Percentiles rank a stretch among this genome's conserved stretches.
Conservation (phyloP, 306 rosid species). For the Purshia tridentata region DNA sequence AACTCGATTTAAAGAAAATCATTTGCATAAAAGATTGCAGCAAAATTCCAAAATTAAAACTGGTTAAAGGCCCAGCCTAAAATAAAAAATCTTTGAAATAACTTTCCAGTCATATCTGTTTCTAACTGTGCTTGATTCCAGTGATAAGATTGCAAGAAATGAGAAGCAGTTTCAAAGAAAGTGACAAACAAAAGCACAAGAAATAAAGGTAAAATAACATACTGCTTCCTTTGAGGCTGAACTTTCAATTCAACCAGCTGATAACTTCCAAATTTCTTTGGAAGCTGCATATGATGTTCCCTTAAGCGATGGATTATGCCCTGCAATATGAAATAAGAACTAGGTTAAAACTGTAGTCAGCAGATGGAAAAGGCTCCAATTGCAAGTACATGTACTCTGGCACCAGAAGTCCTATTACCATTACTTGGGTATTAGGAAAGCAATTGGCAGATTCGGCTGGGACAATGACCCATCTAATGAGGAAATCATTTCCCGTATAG, state of each 20-base stretch:
- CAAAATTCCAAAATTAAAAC: neutral
- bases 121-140: neutral
- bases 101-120: neutral
- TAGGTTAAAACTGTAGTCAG: neutral
- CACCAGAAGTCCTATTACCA: constrained; percentile 25
- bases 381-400: neutral
- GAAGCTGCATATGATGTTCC: constrained; percentile 46
- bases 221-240: constrained; percentile 36
- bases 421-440: constrained; percentile 37
- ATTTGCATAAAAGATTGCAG: neutral
- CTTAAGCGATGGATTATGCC: constrained; percentile 34
- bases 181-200: neutral
- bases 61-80: neutral
- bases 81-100: neutral
- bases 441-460: constrained; percentile 35
- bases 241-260: constrained; percentile 40
- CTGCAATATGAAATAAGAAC: constrained; percentile 19
- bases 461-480: constrained; percentile 35
- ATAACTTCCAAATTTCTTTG: constrained; percentile 47
- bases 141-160: neutral
- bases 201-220: constrained; percentile 9
- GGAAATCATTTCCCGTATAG: constrained; percentile 22
- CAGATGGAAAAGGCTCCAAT: neutral
- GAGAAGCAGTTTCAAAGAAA: neutral
- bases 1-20: neutral